These are phyloP conservation scores for Plenodomus tracheiphilus DNA, from an alignment of 2,329 filamentous ascomycete species.

Conservation along the genomic window DNA sequence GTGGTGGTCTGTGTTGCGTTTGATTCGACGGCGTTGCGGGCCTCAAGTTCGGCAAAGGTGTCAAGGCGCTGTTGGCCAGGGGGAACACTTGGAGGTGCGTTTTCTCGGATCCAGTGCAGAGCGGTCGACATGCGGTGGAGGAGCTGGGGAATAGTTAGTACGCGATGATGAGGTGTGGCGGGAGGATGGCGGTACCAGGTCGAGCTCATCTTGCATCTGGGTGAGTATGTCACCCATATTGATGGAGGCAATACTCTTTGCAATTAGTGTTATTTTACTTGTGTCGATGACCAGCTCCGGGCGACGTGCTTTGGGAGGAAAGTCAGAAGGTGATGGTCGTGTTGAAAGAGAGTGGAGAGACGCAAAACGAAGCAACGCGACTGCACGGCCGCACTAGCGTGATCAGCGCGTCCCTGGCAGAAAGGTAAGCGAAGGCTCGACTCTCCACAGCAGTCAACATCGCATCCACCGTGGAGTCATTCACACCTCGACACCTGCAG, in stretches of 20 bases:
- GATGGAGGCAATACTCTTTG: conserved; percentile 1
- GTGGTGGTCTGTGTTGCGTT: conserved; percentile 15
- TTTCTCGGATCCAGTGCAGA: conserved; percentile 50
- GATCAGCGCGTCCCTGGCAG: no score
- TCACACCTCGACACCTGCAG: conserved; percentile 1
- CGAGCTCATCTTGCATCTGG: conserved; percentile 82
- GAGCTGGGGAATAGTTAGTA: conserved; percentile 37
- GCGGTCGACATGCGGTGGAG: conserved; percentile 53
- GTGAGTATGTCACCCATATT: conserved; percentile 75
- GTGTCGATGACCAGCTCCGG: no score
- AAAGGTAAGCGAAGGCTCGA: no score
- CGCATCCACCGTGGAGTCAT: background rate
- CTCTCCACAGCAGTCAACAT: background rate
- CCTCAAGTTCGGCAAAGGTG: conserved; percentile 36
- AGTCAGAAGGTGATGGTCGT: no score
- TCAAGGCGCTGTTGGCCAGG: conserved; percentile 47
- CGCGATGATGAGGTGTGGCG: background rate
- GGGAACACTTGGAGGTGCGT: conserved; percentile 48
- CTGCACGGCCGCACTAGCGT: no score
- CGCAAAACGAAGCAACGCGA: no score
- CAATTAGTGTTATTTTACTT: no score
- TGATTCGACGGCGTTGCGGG: conserved; percentile 22
- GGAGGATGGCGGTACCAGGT: conserved; percentile 61
- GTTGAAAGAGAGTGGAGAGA: no score
- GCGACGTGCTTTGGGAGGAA: no score